Conservation (phyloP, 2,329 filamentous ascomycete genomes). For the Myotisia sp. region DNA sequence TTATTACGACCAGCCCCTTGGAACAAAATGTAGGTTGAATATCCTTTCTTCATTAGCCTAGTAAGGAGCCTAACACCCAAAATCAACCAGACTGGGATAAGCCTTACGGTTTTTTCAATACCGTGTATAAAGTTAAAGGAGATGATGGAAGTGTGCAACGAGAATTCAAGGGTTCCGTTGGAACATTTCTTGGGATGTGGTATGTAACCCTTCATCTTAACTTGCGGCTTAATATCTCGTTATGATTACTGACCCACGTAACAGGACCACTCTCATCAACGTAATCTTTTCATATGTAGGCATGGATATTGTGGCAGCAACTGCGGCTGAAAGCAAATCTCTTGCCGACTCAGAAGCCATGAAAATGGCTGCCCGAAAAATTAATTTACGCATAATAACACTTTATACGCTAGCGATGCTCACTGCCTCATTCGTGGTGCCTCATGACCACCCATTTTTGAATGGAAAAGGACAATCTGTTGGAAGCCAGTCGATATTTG, state of each 20-base stretch:
- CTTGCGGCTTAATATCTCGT: conserved; percentile 12
- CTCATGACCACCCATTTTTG: conserved; percentile 28
- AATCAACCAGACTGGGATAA: conserved; percentile 19
- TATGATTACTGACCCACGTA: conserved; percentile 15
- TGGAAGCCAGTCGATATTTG: conserved; percentile 25
- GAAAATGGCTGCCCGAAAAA: conserved; percentile 33
- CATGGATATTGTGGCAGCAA: conserved; percentile 32
- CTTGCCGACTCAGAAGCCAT: conserved; percentile 30
- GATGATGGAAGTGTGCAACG: conserved; percentile 17
- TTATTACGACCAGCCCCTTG: conserved; percentile 24
- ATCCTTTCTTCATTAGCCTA: not conserved
- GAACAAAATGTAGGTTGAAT: conserved; percentile 22
- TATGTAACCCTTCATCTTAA: conserved; percentile 12
- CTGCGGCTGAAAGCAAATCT: conserved; percentile 31
- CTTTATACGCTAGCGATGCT: conserved; percentile 32
- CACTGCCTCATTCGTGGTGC: conserved; percentile 30
- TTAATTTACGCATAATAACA: conserved; percentile 30
- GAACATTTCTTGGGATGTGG: conserved; percentile 29
- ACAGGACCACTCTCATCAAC: conserved; percentile 30
- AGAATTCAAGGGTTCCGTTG: conserved; percentile 22
- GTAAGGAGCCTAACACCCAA: not conserved
- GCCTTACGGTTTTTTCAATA: conserved; percentile 29
- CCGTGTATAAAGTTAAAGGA: conserved; percentile 20
- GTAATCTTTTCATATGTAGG: conserved; percentile 33
- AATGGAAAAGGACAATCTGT: conserved; percentile 27